Evolutionary conservation across 2,329 filamentous ascomycete species (phyloP), one percentile per base, ranked within the genome.

Genomic region (Fusarium sambucinum): DNA sequence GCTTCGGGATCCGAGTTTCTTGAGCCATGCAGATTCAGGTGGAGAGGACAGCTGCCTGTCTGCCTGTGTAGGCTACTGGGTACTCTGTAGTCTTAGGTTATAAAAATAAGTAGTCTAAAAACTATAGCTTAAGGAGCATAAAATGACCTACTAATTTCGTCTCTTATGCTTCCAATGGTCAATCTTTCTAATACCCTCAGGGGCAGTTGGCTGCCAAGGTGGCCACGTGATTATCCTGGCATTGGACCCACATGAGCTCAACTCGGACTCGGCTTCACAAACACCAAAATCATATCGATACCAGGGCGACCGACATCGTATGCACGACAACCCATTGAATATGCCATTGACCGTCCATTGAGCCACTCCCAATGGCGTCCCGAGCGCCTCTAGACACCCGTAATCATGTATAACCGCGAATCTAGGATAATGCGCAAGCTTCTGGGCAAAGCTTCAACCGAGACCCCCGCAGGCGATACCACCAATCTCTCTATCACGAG

Each of bases 381-480:
- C 70, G 63, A 67, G 63, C 63, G 69, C 68, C 62, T 72, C 68
- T 69, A 66, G 57, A 72, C 57, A 72, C 58, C 71, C 69, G 66
- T 69, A 66, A 76, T 56, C 66, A 85, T 85, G 83, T 85, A 85
- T 77, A 85, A 82, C 66, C 83, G 80, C 77, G 80, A 86, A 70
- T 84, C 82, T 63, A 85, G 80, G 77, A 86, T 87, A 66, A 87
- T 89, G 83, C 85, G 86, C 75, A 86, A 87, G 79, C 83, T 89
- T 25, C 83, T 89, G 32, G 86, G 86, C 75, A 86, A 86, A 72
- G 78, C 81, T 60, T 77, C 81, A 29, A 79, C 80, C 68, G 83
- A 86, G 64, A 80, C 83, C 63, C 77, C 80, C 41, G 75, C 81
- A 59, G 83, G 81, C 65, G 80, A 84, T 54, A 47, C 72, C 6